These are phyloP conservation scores for Nakaseomyces uthaithaninus DNA, from an alignment of 1,139 yeast genomes.

Conservation along the genomic window DNA sequence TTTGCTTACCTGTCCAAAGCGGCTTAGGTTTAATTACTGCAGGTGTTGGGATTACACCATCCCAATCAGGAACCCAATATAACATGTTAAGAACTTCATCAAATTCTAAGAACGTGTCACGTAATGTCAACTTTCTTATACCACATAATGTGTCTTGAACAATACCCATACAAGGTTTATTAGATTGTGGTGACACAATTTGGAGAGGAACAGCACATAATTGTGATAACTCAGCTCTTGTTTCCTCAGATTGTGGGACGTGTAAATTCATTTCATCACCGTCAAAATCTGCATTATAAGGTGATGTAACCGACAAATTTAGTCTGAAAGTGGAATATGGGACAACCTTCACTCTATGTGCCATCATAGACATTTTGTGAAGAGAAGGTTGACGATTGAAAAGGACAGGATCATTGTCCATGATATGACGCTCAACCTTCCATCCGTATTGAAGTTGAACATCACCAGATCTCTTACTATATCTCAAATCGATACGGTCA, in stretches of 20 bases:
- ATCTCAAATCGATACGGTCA: conserved; percentile 93
- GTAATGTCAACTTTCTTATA: conserved; percentile 85
- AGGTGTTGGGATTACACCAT: conserved; percentile 96
- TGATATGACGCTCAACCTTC: conserved; percentile 97
- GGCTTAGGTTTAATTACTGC: conserved; percentile 93
- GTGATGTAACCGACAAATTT: conserved; percentile 93
- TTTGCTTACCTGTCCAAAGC: conserved; percentile 95
- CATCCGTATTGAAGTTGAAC: conserved; percentile 96
- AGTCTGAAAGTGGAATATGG: conserved; percentile 97
- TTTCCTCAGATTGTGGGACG: conserved; percentile 97
- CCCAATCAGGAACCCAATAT: conserved; percentile 98
- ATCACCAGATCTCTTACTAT: conserved; percentile 97
- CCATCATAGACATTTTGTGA: conserved; percentile 99
- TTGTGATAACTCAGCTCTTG: conserved; percentile 90
- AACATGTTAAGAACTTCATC: conserved; percentile 95
- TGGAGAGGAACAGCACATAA: conserved; percentile 96
- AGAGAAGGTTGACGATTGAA: conserved; percentile 98
- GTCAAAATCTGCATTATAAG: conserved; percentile 99
- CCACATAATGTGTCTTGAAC: conserved; percentile 98
- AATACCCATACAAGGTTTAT: conserved; percentile 99
- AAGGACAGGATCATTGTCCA: conserved; percentile 95
- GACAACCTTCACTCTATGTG: conserved; percentile 98
- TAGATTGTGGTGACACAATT: conserved; percentile 96
- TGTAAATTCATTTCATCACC: conserved; percentile 99
- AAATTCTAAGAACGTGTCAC: conserved; percentile 81